Percentiles rank a stretch among this genome's conserved stretches.
phyloP scores from a whole-genome alignment of 495 filamentous ascomycete species.

The Penicillium diatomitis region DNA sequence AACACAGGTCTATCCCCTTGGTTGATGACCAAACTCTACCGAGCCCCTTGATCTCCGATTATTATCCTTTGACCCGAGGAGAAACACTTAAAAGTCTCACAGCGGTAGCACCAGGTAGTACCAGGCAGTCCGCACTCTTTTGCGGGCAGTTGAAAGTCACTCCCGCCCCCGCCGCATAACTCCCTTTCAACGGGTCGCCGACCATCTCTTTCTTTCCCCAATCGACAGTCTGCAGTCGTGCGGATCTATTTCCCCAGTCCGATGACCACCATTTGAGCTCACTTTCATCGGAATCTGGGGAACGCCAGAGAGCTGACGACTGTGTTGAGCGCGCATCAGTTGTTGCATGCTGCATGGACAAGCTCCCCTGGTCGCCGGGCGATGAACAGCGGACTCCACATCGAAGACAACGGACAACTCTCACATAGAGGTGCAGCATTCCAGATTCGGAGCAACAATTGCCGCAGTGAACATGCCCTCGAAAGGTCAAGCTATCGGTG shows the following conservation, averaged over 20 bases:
- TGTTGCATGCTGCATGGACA: conserved; percentile 14
- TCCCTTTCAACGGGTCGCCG: conserved; percentile 7
- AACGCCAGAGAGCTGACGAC: neutral
- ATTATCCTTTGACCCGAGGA: too few relatives aligned
- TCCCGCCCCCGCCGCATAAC: conserved; percentile 9
- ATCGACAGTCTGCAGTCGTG: neutral
- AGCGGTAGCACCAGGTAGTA: too few relatives aligned
- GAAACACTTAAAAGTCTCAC: too few relatives aligned
- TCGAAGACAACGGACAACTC: conserved; percentile 3
- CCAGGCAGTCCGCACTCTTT: too few relatives aligned
- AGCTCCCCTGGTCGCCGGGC: conserved; percentile 6
- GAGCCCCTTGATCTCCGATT: too few relatives aligned
- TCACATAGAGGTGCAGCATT: neutral
- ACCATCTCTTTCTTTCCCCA: conserved; percentile 15
- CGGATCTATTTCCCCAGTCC: conserved; percentile 9
- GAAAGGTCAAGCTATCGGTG: conserved; percentile 12
- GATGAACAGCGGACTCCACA: conserved; percentile 10
- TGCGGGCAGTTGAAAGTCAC: too few relatives aligned
- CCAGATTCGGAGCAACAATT: conserved; percentile 5
- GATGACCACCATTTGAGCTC: conserved; percentile 11
- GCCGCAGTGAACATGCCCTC: conserved; percentile 24
- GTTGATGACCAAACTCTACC: too few relatives aligned
- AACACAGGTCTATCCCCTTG: too few relatives aligned
- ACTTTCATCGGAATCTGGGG: conserved; percentile 4
- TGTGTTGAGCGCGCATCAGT: neutral